Evolutionary conservation across 2,329 filamentous ascomycete species (phyloP).

Genomic region (Ascochyta clinopodiicola): DNA sequence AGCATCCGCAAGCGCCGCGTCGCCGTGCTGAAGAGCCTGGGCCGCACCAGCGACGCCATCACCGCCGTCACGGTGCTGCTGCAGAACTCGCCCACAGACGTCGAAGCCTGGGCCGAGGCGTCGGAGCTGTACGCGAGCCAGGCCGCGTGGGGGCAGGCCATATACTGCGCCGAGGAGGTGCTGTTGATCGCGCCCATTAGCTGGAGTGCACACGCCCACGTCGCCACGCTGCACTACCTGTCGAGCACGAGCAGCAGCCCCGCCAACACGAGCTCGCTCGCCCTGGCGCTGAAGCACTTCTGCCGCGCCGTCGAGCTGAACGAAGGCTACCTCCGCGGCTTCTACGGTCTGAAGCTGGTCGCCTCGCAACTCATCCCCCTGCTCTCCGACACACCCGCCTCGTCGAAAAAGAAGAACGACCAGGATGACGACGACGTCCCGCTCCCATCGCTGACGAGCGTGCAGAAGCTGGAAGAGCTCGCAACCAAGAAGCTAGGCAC

Average conservation of each 20-base stretch:
- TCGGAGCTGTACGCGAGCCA: constrained; percentile 84
- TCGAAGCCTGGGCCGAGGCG: constrained; percentile 92
- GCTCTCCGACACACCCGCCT: constrained; percentile 38
- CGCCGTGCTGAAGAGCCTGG: constrained; percentile 78
- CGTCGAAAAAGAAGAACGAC: constrained; percentile 34
- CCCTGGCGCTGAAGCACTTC: constrained; percentile 82
- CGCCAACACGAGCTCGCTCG: constrained; percentile 54
- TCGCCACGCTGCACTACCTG: constrained; percentile 85
- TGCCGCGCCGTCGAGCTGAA: constrained; percentile 92
- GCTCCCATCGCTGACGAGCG: constrained; percentile 63
- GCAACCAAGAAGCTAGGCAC: constrained; percentile 78
- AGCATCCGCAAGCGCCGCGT: constrained; percentile 84
- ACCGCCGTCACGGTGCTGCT: constrained; percentile 75
- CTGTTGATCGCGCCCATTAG: constrained; percentile 86
- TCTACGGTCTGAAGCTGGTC: constrained; percentile 87
- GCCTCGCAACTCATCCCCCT: constrained; percentile 44
- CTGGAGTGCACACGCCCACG: constrained; percentile 91
- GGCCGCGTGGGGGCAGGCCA: constrained; percentile 79
- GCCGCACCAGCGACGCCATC: constrained; percentile 74
- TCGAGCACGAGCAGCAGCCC: constrained; percentile 51
- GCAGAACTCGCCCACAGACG: constrained; percentile 85
- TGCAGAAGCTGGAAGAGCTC: constrained; percentile 72
- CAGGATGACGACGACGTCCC: constrained; percentile 51
- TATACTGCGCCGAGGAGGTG: constrained; percentile 90
- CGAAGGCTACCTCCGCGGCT: constrained; percentile 88